Evolutionary conservation across 1,139 yeast species (phyloP).

Genomic region (Geotrichum histeridarum): DNA sequence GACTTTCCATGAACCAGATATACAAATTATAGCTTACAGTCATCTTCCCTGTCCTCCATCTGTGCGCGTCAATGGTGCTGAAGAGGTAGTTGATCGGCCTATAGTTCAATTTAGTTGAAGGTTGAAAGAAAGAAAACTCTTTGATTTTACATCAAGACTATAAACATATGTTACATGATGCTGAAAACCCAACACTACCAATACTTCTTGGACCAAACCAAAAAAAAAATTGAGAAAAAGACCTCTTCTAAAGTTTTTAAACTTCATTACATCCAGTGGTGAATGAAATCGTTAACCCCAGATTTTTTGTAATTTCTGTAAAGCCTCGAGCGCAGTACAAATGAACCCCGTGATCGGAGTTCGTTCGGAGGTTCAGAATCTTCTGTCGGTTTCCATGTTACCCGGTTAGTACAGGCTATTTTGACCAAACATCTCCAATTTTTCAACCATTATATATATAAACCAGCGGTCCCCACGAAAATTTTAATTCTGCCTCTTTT

Average conservation of each 20-base stretch:
- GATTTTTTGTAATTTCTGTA: too few species aligned
- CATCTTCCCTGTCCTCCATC: neutral
- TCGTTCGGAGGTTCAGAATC: neutral
- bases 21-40: neutral
- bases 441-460: slow-evolving; percentile 5
- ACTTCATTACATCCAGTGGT: too few species aligned
- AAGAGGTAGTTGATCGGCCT: neutral
- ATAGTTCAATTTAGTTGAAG: too few species aligned
- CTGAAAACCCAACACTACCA: too few species aligned
- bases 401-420: slow-evolving; percentile 1
- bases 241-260: too few species aligned
- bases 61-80: neutral
- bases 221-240: too few species aligned
- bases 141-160: too few species aligned
- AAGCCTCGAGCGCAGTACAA: too few species aligned
- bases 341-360: neutral
- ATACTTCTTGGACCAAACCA: too few species aligned
- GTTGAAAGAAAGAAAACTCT: too few species aligned
- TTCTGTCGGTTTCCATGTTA: slow-evolving; percentile 9
- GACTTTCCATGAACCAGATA: neutral
- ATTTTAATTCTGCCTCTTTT: slow-evolving; percentile 2
- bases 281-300: too few species aligned
- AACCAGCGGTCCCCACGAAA: slow-evolving; percentile 8
- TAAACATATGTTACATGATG: too few species aligned
- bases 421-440: neutral